Evolutionary conservation across 345 rosid species (phyloP).

Genomic region (Citropsis articulata): DNA sequence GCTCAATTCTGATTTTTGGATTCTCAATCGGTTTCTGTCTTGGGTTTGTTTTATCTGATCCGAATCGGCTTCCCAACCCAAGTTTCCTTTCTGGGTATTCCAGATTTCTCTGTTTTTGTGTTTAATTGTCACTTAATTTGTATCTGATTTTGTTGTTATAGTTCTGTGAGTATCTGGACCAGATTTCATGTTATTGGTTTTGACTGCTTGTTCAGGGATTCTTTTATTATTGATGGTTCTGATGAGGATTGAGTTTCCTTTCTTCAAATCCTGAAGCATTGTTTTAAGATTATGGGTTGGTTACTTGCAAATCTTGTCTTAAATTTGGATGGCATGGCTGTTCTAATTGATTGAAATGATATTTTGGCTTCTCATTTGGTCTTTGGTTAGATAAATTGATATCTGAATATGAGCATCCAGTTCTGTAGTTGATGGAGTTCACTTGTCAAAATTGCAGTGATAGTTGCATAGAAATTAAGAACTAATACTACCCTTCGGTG

Average conservation of each 20-base stretch:
- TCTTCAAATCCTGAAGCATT: background rate
- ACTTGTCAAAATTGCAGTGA: background rate
- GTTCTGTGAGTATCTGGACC: background rate
- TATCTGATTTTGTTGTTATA: slow-evolving; percentile 1
- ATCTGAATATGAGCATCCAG: background rate
- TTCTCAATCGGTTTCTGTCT: slow-evolving; percentile 15
- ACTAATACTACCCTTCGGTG: background rate
- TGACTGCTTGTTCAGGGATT: slow-evolving; percentile 10
- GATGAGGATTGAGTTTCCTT: background rate
- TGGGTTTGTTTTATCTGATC: slow-evolving; percentile 27
- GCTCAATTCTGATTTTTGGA: background rate
- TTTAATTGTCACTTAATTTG: background rate
- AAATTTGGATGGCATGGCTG: background rate
- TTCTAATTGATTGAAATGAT: background rate
- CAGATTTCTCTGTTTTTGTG: slow-evolving; percentile 18
- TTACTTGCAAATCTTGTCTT: background rate
- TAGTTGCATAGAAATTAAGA: background rate
- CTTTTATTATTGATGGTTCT: background rate
- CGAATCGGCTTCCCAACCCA: slow-evolving; percentile 20
- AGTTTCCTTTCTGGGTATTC: slow-evolving; percentile 26
- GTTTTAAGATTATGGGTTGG: background rate
- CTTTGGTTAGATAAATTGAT: background rate
- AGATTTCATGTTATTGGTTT: background rate
- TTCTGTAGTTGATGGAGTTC: background rate
- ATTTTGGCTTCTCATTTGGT: background rate